Evolutionary conservation across 148 eudicot species (phyloP).

Genomic region (Amaranthus cruentus): DNA sequence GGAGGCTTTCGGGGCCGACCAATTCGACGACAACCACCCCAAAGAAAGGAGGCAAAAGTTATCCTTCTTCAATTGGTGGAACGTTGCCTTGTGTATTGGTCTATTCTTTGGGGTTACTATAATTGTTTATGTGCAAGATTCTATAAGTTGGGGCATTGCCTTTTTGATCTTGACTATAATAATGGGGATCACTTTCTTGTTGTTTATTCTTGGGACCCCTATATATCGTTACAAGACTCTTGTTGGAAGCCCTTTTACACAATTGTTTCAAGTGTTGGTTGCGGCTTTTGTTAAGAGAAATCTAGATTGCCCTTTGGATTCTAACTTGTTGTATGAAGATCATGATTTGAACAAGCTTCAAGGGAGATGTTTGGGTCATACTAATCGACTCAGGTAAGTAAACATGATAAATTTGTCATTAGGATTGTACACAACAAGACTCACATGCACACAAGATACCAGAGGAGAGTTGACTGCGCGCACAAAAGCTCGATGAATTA

Average conservation of each 20-base stretch:
- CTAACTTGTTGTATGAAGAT: constrained; percentile 38
- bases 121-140: constrained; percentile 47
- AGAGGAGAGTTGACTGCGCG: too few relatives aligned
- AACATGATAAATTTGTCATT: not conserved
- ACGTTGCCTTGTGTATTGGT: constrained; percentile 55
- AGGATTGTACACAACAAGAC: too few relatives aligned
- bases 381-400: constrained; percentile 35
- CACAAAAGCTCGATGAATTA: too few relatives aligned
- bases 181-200: constrained; percentile 17
- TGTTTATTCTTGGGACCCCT: constrained; percentile 35
- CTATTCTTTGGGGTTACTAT: constrained; percentile 52
- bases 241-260: constrained; percentile 42
- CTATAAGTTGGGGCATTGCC: constrained; percentile 42
- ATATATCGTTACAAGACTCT: constrained; percentile 35
- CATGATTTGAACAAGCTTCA: constrained; percentile 20
- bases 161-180: constrained; percentile 24
- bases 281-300: constrained; percentile 45
- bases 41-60: constrained; percentile 41
- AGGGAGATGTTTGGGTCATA: constrained; percentile 41
- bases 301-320: constrained; percentile 29
- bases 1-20: constrained; percentile 68
- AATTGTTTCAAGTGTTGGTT: constrained; percentile 42
- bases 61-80: constrained; percentile 78
- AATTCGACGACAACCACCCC: constrained; percentile 47
- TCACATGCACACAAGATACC: too few relatives aligned